phyloP scores from a whole-genome alignment of 2,329 filamentous ascomycete species.

The Pseudogymnoascus sp. region DNA sequence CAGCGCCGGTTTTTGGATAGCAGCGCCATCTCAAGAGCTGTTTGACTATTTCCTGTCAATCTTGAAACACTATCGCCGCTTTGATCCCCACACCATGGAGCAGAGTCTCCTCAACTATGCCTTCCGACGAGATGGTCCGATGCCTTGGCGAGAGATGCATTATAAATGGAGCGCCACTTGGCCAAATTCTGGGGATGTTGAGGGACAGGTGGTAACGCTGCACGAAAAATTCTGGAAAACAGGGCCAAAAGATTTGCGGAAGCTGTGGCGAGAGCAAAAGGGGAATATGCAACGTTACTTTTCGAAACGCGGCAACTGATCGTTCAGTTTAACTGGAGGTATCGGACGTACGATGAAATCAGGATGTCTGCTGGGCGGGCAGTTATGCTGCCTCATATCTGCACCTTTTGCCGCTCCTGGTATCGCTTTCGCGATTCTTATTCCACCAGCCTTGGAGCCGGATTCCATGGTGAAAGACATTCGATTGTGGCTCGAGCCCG shows the following conservation, averaged over 20 bases:
- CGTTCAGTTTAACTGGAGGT: neutral
- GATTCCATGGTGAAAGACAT: neutral
- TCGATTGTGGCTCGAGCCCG: neutral
- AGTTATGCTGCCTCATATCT: neutral
- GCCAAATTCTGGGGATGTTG: conserved; percentile 28
- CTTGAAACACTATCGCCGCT: conserved; percentile 28
- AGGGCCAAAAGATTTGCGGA: conserved; percentile 18
- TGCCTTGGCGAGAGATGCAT: conserved; percentile 34
- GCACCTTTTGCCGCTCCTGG: neutral
- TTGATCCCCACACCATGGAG: conserved; percentile 32
- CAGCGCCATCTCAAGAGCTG: conserved; percentile 30
- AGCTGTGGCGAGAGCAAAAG: conserved; percentile 11
- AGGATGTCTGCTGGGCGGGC: neutral
- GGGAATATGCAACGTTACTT: conserved; percentile 6
- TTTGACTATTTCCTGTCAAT: conserved; percentile 33
- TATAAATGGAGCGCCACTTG: conserved; percentile 33
- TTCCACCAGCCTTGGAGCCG: neutral
- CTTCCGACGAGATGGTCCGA: conserved; percentile 31
- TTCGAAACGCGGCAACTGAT: neutral
- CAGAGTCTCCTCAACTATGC: conserved; percentile 38
- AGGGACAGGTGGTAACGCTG: conserved; percentile 28
- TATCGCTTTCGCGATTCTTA: neutral
- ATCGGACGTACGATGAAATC: neutral
- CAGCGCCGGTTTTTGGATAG: conserved; percentile 35
- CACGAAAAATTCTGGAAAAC: conserved; percentile 32